A percentile compares a stretch with the other conserved stretches of the same genome.
phyloP scores from a whole-genome alignment of 2,329 filamentous ascomycete species.

The Pseudogymnoascus sp. region DNA sequence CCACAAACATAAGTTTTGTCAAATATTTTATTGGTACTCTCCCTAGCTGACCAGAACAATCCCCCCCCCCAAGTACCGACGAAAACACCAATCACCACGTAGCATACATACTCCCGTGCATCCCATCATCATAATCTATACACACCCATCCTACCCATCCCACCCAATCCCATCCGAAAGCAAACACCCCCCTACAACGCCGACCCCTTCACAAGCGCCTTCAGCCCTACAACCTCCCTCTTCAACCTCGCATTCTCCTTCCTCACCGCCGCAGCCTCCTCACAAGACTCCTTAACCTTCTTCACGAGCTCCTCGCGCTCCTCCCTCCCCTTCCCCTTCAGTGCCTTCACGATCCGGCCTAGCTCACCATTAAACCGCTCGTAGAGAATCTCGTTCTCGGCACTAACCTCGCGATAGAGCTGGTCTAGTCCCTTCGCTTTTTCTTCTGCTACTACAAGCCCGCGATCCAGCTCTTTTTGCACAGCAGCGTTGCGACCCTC shows the following conservation, averaged over 20 bases:
- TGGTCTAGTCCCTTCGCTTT: conserved; percentile 81
- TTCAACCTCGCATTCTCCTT: conserved; percentile 81
- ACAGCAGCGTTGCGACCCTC: conserved; percentile 56
- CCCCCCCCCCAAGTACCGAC: background rate
- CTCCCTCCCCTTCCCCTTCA: conserved; percentile 65
- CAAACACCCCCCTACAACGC: background rate
- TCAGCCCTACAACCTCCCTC: conserved; percentile 60
- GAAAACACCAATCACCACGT: background rate
- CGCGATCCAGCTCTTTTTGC: conserved; percentile 64
- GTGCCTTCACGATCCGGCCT: conserved; percentile 70
- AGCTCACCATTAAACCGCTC: conserved; percentile 89
- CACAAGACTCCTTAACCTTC: conserved; percentile 65
- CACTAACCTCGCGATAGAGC: conserved; percentile 77
- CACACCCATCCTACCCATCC: background rate
- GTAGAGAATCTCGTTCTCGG: conserved; percentile 90
- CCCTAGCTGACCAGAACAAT: conserved; percentile 1
- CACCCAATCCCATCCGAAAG: background rate
- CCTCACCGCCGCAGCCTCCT: conserved; percentile 70
- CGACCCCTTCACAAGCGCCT: conserved; percentile 14
- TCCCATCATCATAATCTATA: conserved; percentile 6
- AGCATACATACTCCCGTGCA: conserved; percentile 10
- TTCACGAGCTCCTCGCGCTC: conserved; percentile 72
- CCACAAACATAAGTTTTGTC: background rate
- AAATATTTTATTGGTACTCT: conserved; percentile 2
- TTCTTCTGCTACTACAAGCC: conserved; percentile 66